Base-by-base conservation (phyloP, 2,329 filamentous ascomycete species). In the Tothia fuscella region DNA sequence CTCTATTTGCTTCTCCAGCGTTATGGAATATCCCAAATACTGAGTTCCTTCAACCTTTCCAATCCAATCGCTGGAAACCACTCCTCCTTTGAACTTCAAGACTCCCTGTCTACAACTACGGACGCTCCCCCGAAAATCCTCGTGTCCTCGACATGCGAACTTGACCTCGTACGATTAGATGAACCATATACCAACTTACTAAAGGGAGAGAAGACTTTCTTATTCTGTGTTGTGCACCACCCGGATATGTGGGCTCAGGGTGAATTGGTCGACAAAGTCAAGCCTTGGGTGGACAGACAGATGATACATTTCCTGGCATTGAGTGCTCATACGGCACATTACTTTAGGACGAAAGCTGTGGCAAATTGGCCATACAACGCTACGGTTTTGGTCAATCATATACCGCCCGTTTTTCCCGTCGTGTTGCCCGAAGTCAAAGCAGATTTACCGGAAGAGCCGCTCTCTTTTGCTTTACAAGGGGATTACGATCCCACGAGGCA, bases 401-500 rank as follows among this genome's bases (percentile, higher is more conserved):
- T 54, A 24, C 47, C 50, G 10, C 54, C 54, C 6, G 41, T 56
- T 19, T 56, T 56, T 45, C 53, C 53, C 7, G 52, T 56, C 5
- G 25, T 42, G 6, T 41, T 51, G 1, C 44, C 47, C 9, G 33
- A 45, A 25, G 13, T n/a, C 19, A n/a, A 5, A 4, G 14, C 14
- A 3, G 30, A 20, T 13, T 14, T 12, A 7, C 4, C 10, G 5
- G 13, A 13, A 2, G 14, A 31, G 19, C 16, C 16, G 2, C 34
- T 22, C 30, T 22, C 30, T 7, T 31, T 41, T 17, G 39, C 39
- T 14, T n/a, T 41, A 7, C 21, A 34, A 4, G 29, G 17, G 1
- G 39, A 41, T 13, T 19, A 21, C 39, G 39, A 41, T 13, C 25
- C 39, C 7, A 13, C 12, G 12, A 13, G 22, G 6, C 29, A 41